Conservation (phyloP, 345 rosid species). For the Melaleuca quinquenervia region DNA sequence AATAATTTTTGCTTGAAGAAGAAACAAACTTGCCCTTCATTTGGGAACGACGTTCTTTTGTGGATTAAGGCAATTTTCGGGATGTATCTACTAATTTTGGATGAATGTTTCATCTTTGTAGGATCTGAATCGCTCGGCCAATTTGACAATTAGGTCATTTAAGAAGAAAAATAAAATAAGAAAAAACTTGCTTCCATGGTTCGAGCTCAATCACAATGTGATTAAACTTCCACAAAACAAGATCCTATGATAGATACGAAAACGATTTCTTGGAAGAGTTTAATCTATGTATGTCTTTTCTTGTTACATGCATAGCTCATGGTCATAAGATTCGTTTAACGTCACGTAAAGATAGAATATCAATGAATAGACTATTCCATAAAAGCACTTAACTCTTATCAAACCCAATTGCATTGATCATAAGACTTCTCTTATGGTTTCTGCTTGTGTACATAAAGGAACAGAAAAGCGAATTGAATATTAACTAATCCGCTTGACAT, state of each 20-base stretch:
- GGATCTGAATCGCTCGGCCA: too few relatives aligned
- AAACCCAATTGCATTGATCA: too few relatives aligned
- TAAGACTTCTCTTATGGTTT: too few relatives aligned
- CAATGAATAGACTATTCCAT: fast-evolving
- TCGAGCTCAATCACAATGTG: fast-evolving
- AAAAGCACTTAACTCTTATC: too few relatives aligned
- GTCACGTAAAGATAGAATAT: neutral
- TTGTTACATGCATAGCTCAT: neutral
- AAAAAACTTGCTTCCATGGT: too few relatives aligned
- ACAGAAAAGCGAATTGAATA: too few relatives aligned
- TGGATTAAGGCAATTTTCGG: neutral
- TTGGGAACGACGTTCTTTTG: neutral
- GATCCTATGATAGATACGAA: neutral
- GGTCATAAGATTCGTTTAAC: neutral
- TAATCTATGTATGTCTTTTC: neutral
- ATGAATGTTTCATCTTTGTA: too few relatives aligned
- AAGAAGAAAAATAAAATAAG: too few relatives aligned
- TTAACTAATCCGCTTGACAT: too few relatives aligned
- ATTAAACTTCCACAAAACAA: neutral
- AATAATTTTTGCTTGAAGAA: neutral
- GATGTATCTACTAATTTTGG: too few relatives aligned
- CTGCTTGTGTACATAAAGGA: too few relatives aligned
- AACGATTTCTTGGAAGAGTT: neutral
- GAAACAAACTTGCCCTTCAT: neutral
- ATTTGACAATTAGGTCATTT: too few relatives aligned